These are phyloP conservation scores for Silene vulgaris DNA, from an alignment of 179 eudicot species.

Conservation along the genomic window DNA sequence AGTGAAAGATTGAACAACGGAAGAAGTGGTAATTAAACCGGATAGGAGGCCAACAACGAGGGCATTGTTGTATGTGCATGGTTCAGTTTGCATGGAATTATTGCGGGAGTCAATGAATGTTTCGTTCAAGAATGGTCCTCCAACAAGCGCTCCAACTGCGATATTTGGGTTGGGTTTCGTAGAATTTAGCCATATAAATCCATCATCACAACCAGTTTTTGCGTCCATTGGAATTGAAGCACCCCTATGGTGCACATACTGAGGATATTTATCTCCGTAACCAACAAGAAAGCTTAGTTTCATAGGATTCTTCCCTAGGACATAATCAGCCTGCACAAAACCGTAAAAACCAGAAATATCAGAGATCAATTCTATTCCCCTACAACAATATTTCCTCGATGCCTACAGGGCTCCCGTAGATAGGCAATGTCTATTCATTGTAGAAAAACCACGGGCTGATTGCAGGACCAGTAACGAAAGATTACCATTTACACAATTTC, in stretches of 20 bases:
- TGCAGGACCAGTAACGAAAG: too few relatives aligned
- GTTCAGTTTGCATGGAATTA: conserved; percentile 73
- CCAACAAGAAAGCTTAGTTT: conserved; percentile 82
- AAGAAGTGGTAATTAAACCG: conserved; percentile 68
- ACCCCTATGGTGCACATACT: conserved; percentile 78
- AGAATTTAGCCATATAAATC: conserved; percentile 61
- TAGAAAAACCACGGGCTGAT: too few relatives aligned
- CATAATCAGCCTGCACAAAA: conserved; percentile 60
- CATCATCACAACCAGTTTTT: conserved; percentile 50
- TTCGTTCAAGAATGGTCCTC: conserved; percentile 77
- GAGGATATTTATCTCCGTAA: conserved; percentile 64
- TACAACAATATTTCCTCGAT: too few relatives aligned
- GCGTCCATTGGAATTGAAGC: conserved; percentile 82
- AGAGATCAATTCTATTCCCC: background rate
- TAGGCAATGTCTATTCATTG: too few relatives aligned
- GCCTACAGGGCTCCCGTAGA: too few relatives aligned
- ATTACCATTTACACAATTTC: background rate
- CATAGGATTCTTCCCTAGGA: conserved; percentile 71
- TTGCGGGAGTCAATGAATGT: conserved; percentile 60
- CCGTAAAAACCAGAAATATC: background rate
- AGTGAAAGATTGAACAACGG: conserved; percentile 50
- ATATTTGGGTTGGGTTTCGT: conserved; percentile 68
- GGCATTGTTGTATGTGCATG: conserved; percentile 80
- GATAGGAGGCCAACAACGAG: conserved; percentile 73
- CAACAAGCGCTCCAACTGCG: conserved; percentile 72